Base-by-base conservation (phyloP, 2,329 filamentous ascomycete species). In the Zasmidium cellare region DNA sequence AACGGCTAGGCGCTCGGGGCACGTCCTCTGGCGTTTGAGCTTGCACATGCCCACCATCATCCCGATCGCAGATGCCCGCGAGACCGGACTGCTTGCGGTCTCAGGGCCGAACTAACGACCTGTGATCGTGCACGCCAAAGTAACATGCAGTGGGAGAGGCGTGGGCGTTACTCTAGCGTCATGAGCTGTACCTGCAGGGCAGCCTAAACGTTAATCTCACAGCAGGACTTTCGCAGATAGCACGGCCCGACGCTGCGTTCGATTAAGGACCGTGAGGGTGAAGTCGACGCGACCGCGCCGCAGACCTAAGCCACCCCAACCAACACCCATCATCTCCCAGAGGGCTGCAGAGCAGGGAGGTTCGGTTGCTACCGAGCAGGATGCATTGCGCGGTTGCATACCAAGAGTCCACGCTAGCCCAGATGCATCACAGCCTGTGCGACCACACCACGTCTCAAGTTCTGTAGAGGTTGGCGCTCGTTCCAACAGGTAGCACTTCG, bases 371-470 rank as follows among this genome's bases (percentile, higher is more conserved):
- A 60, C 63, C 65, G 64, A 60, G 49, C 2, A 46, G 48, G 25
- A 52, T 50, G 41, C 46, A 50, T 19, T 58, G 60, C 44, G 46
- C 53, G 48, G 46, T n/a, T 28, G 25, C 25, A 28, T 49, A 50
- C 46, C 56, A 53, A 65, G 63, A 65, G 65, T 66, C 62, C 24
- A 48, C 61, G 60, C 67, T 68, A 69, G 56, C 58, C 60, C 54
- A 44, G 51, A 65, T 63, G 63, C 62, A 64, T 51, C 52, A 53
- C 57, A 59, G 62, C 61, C 56, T 64, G 67, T 69, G 61, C 58
- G n/a, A 69, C 67, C 64, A 60, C 63, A 64, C 63, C 57, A 45
- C 52, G 67, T 69, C 62, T 69, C 66, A 65, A 55, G 54, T 51
- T 52, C 44, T 53, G 51, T 46, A 47, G 28, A 44, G 51, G 51